Evolutionary conservation across 2,329 filamentous ascomycete species (phyloP).

Genomic region (Diaporthe destruens): DNA sequence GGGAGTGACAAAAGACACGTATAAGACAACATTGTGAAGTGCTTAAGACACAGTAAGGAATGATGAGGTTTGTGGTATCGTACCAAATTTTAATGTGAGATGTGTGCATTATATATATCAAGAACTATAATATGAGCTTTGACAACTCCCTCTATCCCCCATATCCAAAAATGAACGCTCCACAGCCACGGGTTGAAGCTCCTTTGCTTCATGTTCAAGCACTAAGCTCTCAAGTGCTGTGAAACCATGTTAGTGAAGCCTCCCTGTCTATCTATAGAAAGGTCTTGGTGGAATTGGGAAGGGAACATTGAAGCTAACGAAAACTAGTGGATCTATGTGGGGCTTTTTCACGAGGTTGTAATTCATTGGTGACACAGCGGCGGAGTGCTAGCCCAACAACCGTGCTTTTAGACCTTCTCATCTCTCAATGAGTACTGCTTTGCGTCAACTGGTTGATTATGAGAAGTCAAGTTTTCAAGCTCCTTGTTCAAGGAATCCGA

Average conservation of each 20-base stretch:
- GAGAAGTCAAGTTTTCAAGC: neutral
- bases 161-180: neutral
- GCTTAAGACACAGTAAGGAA: neutral
- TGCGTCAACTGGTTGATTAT: neutral
- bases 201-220: neutral
- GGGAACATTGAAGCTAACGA: neutral
- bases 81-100: neutral
- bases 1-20: neutral
- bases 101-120: neutral
- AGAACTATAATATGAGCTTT: neutral
- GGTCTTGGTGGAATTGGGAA: neutral
- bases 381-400: too few relatives aligned
- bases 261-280: neutral
- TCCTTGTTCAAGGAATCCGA: neutral
- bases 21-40: conserved; percentile 1
- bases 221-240: neutral
- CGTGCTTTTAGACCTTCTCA: too few relatives aligned
- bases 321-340: neutral
- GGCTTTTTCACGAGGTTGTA: too few relatives aligned
- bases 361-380: too few relatives aligned
- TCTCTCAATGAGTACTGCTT: neutral
- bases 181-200: neutral
- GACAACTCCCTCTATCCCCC: neutral
- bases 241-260: neutral
- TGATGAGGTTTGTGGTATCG: neutral